Conservation (phyloP, 2,329 filamentous ascomycete genomes). For the Akanthomyces uredinophilus region DNA sequence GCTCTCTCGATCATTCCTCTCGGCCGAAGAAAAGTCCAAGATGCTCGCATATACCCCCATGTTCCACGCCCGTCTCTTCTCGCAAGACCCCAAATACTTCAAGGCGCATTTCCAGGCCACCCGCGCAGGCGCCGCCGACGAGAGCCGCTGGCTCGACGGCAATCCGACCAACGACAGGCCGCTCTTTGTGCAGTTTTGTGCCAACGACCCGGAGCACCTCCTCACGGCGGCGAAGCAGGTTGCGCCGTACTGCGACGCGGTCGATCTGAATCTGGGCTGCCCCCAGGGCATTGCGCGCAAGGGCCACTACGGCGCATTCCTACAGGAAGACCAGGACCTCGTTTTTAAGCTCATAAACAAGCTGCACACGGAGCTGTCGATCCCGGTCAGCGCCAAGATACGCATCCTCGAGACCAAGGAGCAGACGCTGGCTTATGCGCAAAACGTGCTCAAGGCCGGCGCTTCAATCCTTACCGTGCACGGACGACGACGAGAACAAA, state of each 20-base stretch:
- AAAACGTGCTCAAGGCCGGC: conserved; percentile 78
- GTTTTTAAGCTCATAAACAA: conserved; percentile 78
- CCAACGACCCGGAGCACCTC: conserved; percentile 76
- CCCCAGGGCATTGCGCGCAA: conserved; percentile 91
- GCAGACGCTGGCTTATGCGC: conserved; percentile 81
- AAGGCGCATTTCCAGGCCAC: conserved; percentile 74
- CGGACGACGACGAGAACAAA: conserved; percentile 82
- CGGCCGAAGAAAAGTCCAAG: conserved; percentile 55
- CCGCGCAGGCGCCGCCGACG: conserved; percentile 22
- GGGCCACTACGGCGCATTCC: conserved; percentile 87
- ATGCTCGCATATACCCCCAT: conserved; percentile 92
- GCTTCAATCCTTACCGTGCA: conserved; percentile 93
- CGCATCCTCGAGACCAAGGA: conserved; percentile 82
- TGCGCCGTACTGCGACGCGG: conserved; percentile 84
- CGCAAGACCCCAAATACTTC: conserved; percentile 70
- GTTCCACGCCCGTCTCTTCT: conserved; percentile 88
- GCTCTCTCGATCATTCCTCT: conserved; percentile 88
- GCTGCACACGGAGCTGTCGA: conserved; percentile 69
- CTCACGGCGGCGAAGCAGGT: conserved; percentile 74
- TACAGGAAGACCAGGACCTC: conserved; percentile 87
- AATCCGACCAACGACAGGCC: conserved; percentile 81
- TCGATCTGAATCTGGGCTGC: conserved; percentile 93
- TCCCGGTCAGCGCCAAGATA: conserved; percentile 95
- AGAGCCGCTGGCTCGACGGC: conserved; percentile 68
- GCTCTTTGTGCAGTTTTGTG: conserved; percentile 94